These are phyloP conservation scores for Ogataea salicorniae DNA, from an alignment of 805 yeast species.

Conservation along the genomic window DNA sequence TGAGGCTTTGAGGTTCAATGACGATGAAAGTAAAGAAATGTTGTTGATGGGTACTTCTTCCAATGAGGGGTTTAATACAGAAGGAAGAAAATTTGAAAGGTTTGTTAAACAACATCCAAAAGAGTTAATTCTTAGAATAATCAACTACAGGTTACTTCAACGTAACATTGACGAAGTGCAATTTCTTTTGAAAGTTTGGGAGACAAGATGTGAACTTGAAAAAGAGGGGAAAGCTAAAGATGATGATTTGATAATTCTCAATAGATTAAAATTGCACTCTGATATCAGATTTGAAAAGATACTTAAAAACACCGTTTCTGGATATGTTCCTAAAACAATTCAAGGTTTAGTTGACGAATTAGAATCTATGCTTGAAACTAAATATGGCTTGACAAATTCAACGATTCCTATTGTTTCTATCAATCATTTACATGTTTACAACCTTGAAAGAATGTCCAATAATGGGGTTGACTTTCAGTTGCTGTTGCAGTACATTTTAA, in stretches of 20 bases:
- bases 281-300: neutral
- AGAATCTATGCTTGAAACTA: neutral
- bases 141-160: neutral
- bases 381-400: neutral
- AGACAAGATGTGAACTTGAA: neutral
- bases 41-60: neutral
- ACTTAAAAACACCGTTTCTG: neutral
- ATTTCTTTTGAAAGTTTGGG: neutral
- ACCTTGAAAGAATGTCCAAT: neutral
- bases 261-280: neutral
- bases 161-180: neutral
- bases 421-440: neutral
- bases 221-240: neutral
- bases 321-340: neutral
- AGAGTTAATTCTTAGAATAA: neutral
- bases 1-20: neutral
- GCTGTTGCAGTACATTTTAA: neutral
- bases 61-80: neutral
- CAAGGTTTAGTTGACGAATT: neutral
- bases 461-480: neutral
- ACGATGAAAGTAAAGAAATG: neutral
- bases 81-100: neutral
- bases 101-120: neutral
- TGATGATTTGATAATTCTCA: neutral
- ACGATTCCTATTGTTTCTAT: neutral